Base-by-base conservation (phyloP, 129 eudicot genomes). In the Chrysanthemum seticuspe region DNA sequence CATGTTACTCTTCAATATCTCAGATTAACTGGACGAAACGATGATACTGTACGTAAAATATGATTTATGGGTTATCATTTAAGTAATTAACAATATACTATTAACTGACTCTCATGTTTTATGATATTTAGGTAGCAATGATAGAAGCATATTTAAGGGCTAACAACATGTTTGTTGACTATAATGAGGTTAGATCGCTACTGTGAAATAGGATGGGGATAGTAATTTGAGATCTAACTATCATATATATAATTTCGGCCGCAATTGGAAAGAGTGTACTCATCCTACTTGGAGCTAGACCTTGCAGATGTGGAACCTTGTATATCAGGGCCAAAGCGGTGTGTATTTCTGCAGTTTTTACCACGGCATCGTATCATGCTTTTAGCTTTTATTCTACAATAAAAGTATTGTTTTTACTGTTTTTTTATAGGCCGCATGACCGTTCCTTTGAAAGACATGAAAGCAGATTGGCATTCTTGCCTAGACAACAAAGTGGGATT, bases 101-200 rank as follows among this genome's bases (percentile, higher is more conserved):
- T 57, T 64, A 23, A 34, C 49, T 69, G 23, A 68, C 63, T 36
- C n/a, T 19, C 36, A 4, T 19, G 19, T 52, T 56, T 80, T 34
- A 74, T 68, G n/a, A 65, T 59, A 70, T 72, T 62, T 70, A 94
- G 97, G 99, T 94, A 58, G 79, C 91, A 70, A 94, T 94, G 99
- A 82, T 94, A 67, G 99, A 94, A 84, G 86, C 92, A 66, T 94
- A 90, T 76, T 82, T 90, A 61, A 91, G 99, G 64, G 99, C 99
- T 13, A 94, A 94, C 86, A 90, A 88, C 65, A 90, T 94, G 99
- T 94, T 94, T 84, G 99, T 90, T 64, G 96, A 94, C 84, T 94
- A 94, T 70, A 81, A 21, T 31, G 91, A 93, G 96, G 98, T 93
- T 80, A 15, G 72, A 34, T 67, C n/a, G 11, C 61, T 58, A 16